Evolutionary conservation across 768 basidiomycete genomes (phyloP), one percentile per base, ranked within the genome.

Genomic region (Amanita jacksonii): DNA sequence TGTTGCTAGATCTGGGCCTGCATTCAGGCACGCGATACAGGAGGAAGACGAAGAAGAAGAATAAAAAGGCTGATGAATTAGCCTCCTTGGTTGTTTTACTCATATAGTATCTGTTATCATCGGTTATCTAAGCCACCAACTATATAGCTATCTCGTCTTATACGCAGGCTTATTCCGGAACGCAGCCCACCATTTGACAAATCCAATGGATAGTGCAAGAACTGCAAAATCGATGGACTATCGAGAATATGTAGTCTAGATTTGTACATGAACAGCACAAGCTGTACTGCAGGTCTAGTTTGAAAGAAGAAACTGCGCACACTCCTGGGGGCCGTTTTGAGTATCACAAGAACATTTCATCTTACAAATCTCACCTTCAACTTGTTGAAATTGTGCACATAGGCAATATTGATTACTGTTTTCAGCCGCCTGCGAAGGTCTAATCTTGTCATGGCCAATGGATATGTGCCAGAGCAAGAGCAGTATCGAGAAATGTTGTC

Each of bases 41-140:
- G 87, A 89, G 57, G 87, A 88, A 56, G 87, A 90, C 51, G 87
- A 89, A 58, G 87, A 70, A 16, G 87, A 88, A 60, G 87, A 87
- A 53, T 79, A 85, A 22, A 19, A 32, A 13, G 22, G 24, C 18
- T 33, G 13, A 15, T 22, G 3, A 8, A 8, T 13, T n/a, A 33
- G n/a, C n/a, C n/a, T n/a, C n/a, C n/a, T n/a, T n/a, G n/a, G n/a
- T n/a, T n/a, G n/a, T n/a, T n/a, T n/a, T n/a, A n/a, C n/a, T n/a
- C n/a, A n/a, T n/a, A n/a, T n/a, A n/a, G n/a, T n/a, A n/a, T n/a
- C n/a, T n/a, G n/a, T n/a, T n/a, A n/a, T n/a, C n/a, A n/a, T n/a
- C n/a, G n/a, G n/a, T n/a, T n/a, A n/a, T n/a, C n/a, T n/a, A n/a
- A n/a, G n/a, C n/a, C n/a, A n/a, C n/a, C n/a, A n/a, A n/a, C n/a